Evolutionary conservation across 2,329 filamentous ascomycete genomes (phyloP).

Genomic region (Tolypocladium endophyticum): DNA sequence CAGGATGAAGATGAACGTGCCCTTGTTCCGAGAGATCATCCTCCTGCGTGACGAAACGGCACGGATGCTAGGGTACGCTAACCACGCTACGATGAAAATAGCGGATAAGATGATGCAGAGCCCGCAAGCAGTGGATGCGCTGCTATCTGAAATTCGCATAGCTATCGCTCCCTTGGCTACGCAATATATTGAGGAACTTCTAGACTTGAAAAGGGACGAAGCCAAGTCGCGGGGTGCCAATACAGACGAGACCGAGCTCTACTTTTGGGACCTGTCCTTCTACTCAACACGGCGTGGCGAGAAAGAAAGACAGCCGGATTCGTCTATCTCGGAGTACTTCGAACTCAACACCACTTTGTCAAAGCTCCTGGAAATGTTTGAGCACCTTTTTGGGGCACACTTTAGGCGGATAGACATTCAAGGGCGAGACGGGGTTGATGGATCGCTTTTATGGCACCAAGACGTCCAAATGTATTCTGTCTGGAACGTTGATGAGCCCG

Average conservation of each 20-base stretch:
- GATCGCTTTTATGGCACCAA: neutral
- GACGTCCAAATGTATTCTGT: neutral
- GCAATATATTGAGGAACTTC: neutral
- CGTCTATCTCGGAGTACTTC: neutral
- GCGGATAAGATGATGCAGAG: neutral
- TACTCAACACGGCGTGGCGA: neutral
- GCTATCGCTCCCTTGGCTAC: neutral
- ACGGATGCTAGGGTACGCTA: neutral
- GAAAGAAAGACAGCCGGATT: neutral
- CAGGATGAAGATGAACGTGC: neutral
- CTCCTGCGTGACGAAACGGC: neutral
- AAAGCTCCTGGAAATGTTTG: neutral
- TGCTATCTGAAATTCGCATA: neutral
- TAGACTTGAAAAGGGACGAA: neutral
- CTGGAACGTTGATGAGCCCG: neutral
- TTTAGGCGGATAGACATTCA: neutral
- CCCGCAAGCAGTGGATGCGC: neutral
- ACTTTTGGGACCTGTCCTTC: neutral
- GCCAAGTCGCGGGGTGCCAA: neutral
- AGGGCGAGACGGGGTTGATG: neutral
- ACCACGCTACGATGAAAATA: neutral
- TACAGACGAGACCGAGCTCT: neutral
- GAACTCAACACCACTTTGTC: neutral
- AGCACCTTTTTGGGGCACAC: neutral
- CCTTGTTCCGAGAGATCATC: neutral